Evolutionary conservation across 192 early-diverging fungal species (phyloP).

Genomic region (Linnemannia exigua): DNA sequence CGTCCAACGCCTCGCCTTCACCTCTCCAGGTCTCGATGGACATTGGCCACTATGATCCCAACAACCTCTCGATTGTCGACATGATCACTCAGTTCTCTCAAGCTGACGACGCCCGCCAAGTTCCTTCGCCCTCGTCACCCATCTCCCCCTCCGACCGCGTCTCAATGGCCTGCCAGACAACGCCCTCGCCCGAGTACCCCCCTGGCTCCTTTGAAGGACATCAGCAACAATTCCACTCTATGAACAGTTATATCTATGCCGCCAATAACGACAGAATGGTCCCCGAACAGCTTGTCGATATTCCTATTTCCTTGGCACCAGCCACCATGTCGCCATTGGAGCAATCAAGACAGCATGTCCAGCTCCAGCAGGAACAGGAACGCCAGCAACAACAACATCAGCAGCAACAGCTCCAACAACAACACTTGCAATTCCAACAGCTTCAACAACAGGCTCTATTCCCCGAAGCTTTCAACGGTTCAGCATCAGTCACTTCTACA

Average conservation of each 20-base stretch:
- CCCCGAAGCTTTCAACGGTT: slow-evolving; percentile 29
- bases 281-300: slow-evolving; percentile 45
- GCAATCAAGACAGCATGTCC: slow-evolving; percentile 12
- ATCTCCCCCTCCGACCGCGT: slow-evolving; percentile 31
- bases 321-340: slow-evolving; percentile 19
- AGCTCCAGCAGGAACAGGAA: slow-evolving; percentile 50
- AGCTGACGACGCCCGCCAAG: slow-evolving; percentile 36
- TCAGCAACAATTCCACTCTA: slow-evolving; percentile 43
- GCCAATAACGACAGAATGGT: slow-evolving; percentile 43
- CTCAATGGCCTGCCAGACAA: slow-evolving; percentile 39
- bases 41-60: slow-evolving; percentile 47
- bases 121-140: slow-evolving; percentile 49
- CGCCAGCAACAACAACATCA: slow-evolving; percentile 53
- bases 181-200: slow-evolving; percentile 30
- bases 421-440: slow-evolving; percentile 53
- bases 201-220: slow-evolving; percentile 22
- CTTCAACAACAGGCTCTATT: slow-evolving; percentile 50
- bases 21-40: slow-evolving; percentile 51
- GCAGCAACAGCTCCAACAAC: slow-evolving; percentile 46
- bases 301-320: slow-evolving; percentile 35
- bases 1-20: slow-evolving; percentile 48
- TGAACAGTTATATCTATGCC: slow-evolving; percentile 52
- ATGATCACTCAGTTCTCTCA: slow-evolving; percentile 57
- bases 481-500: slow-evolving; percentile 6
- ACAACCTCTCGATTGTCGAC: slow-evolving; percentile 43